Evolutionary conservation across 2,329 filamentous ascomycete species (phyloP), one percentile per base, ranked within the genome.

Genomic region (Nothopassalora personata): DNA sequence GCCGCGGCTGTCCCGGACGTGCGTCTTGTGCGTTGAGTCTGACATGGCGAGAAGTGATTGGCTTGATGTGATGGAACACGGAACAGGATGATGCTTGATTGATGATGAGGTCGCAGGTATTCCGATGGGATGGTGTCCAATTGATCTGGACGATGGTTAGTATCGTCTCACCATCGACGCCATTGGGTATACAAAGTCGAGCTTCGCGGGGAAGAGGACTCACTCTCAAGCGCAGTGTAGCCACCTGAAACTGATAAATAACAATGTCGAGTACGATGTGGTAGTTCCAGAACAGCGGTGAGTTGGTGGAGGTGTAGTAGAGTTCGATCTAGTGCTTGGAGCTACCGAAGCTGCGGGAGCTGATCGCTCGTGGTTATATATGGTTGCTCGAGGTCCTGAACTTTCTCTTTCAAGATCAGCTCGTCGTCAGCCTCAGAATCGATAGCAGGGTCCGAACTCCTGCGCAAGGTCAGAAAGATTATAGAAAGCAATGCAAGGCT

Each of bases 1-100:
- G 23, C 68, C 68, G 51, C 58, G 57, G 54, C 56, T 61, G 60
- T 70, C 68, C 31, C 68, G 63, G 18, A 68, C 64, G 60, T 69
- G 70, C 48, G 67, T 64, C 53, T 63, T 64, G 36, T 63, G 61
- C 46, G 60, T 59, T 53, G 63, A 60, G 51, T 66, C 66, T 46
- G 57, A 68, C 67, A 69, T 68, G 27, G 57, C 52, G 52, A 33
- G 46, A 30, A 39, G 30, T 49, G 54, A 54, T 59, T 45, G 58
- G 59, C 27, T 43, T 58, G 28, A 46, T 31, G 48, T 30, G 23
- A 53, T 54, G 47, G 39, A 54, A 13, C n/a, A 15, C 28, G 48
- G 4, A 18, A 15, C 39, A 43, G 23, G 48, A 51, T 33, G 5
- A 31, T 31, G 48, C 33, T 19, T 31, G 19, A 34, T 51, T n/a